Conservation (phyloP, 2,329 filamentous ascomycete genomes). For the Stachybotrys echinatus region DNA sequence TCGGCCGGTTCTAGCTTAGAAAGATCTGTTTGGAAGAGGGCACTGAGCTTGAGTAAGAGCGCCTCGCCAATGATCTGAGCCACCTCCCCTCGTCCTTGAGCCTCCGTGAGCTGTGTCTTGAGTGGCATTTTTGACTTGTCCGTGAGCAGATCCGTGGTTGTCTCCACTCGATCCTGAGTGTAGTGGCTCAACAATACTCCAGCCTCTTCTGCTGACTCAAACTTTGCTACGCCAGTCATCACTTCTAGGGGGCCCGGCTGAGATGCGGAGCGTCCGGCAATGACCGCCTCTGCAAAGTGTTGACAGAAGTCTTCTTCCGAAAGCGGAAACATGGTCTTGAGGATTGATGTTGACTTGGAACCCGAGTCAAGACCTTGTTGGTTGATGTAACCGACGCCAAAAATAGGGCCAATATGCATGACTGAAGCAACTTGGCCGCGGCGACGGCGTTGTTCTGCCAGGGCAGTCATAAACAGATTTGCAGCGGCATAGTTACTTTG, state of each 20-base stretch:
- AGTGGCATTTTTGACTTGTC: background rate
- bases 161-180: background rate
- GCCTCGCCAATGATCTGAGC: background rate
- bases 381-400: slow-evolving; percentile 36
- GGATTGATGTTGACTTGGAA: background rate
- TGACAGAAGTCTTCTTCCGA: slow-evolving; percentile 24
- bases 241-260: background rate
- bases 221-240: background rate
- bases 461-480: slow-evolving; percentile 29
- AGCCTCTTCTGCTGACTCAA: background rate
- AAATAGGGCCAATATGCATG: slow-evolving; percentile 31
- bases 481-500: slow-evolving; percentile 32
- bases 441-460: slow-evolving; percentile 18
- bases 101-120: background rate
- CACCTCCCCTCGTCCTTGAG: background rate
- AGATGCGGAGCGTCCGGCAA: background rate
- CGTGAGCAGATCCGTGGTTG: background rate
- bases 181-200: background rate
- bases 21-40: background rate
- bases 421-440: slow-evolving; percentile 29
- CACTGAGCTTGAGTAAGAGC: background rate
- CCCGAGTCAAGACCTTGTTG: slow-evolving; percentile 1
- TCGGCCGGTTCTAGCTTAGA: background rate
- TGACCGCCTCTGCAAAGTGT: slow-evolving; percentile 19
- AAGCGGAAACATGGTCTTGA: slow-evolving; percentile 7